Conservation (phyloP, 768 basidiomycete species). For the Leccinum broughii region DNA sequence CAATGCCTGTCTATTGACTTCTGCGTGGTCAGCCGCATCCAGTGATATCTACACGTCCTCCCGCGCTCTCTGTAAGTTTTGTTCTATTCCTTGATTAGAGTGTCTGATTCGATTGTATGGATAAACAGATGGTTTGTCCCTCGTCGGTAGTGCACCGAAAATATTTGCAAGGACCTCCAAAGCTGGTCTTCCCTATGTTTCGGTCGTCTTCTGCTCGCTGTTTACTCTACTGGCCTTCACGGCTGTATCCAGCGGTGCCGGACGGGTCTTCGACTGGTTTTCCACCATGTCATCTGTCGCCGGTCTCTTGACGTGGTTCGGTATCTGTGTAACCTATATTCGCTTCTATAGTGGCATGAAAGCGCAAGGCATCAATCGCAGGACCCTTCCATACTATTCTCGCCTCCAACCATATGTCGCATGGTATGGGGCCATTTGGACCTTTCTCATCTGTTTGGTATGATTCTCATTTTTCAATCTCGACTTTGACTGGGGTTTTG, state of each 20-base stretch:
- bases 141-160: constrained; percentile 77
- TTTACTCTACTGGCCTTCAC: constrained; percentile 80
- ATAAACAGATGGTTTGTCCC: constrained; percentile 71
- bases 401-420: constrained; percentile 73
- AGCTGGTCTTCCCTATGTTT: constrained; percentile 74
- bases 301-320: constrained; percentile 79
- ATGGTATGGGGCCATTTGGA: constrained; percentile 43
- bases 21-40: constrained; percentile 91
- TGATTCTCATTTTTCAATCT: constrained; percentile 26
- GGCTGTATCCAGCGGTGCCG: constrained; percentile 65
- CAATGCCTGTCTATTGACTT: constrained; percentile 80
- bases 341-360: constrained; percentile 86
- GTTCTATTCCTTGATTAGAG: background rate
- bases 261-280: constrained; percentile 79
- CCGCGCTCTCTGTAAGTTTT: constrained; percentile 71
- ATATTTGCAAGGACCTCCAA: constrained; percentile 71
- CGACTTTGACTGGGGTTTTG: constrained; percentile 10
- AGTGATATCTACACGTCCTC: constrained; percentile 90
- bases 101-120: background rate
- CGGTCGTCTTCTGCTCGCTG: constrained; percentile 64
- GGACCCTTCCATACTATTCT: constrained; percentile 67
- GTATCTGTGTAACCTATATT: constrained; percentile 72
- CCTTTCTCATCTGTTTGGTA: constrained; percentile 61
- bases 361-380: constrained; percentile 75
- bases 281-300: constrained; percentile 69